Percentiles rank a stretch among this genome's conserved stretches.
Conservation (phyloP, 2,329 filamentous ascomycete genomes). For the Monosporascus sp. region DNA sequence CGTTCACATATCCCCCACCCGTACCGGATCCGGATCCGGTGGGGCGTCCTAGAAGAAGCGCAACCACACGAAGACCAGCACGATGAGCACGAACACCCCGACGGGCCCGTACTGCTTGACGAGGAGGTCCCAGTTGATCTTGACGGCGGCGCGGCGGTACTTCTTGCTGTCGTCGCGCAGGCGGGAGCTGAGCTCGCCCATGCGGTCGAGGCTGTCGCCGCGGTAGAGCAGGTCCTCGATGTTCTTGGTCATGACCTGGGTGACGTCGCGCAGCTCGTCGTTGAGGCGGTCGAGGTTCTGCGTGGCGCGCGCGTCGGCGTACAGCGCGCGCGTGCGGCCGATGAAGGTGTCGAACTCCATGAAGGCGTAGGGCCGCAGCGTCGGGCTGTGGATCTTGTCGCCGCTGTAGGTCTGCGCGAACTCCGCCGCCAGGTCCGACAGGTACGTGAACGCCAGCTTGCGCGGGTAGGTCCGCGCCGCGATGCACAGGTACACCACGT, state of each 20-base stretch:
- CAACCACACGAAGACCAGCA: slow-evolving; percentile 86
- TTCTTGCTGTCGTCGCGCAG: slow-evolving; percentile 90
- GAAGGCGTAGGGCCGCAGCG: slow-evolving; percentile 87
- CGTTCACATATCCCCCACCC: not conserved
- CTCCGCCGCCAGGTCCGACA: slow-evolving; percentile 84
- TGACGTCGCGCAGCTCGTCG: slow-evolving; percentile 94
- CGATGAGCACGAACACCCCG: slow-evolving; percentile 72
- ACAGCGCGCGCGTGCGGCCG: slow-evolving; percentile 83
- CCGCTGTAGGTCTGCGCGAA: slow-evolving; percentile 81
- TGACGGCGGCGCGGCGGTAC: slow-evolving; percentile 85
- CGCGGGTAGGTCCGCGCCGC: slow-evolving; percentile 91
- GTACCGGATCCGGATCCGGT: too few relatives aligned
- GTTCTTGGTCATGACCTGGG: slow-evolving; percentile 99
- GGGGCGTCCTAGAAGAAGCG: slow-evolving; percentile 67
- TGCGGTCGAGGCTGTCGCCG: slow-evolving; percentile 88
- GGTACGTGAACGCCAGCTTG: slow-evolving; percentile 97
- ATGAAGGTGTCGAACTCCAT: slow-evolving; percentile 99
- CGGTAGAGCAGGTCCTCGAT: slow-evolving; percentile 96
- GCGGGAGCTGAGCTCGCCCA: slow-evolving; percentile 89
- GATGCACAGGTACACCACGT: slow-evolving; percentile 89
- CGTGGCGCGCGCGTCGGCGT: slow-evolving; percentile 84
- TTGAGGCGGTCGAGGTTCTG: slow-evolving; percentile 95
- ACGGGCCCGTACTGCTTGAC: slow-evolving; percentile 96
- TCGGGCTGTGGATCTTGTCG: slow-evolving; percentile 66
- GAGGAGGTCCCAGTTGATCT: slow-evolving; percentile 97